phyloP scores from a whole-genome alignment of 1,284 basidiomycete genomes.

The Puccinia hordei region DNA sequence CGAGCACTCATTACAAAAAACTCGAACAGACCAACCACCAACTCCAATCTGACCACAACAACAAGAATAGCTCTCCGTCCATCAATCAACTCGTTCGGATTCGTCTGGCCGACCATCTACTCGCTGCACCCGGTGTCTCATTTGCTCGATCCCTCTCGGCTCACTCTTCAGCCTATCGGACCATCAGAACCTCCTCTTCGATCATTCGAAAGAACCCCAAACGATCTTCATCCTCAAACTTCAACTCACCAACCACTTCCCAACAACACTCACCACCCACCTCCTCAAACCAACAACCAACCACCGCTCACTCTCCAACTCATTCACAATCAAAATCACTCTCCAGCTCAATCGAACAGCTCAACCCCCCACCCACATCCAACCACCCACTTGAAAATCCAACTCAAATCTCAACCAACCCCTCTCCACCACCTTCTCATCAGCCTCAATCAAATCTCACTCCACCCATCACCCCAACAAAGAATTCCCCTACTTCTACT shows the following conservation, averaged over 20 bases:
- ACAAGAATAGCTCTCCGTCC: too few species aligned
- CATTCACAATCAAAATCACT: neutral
- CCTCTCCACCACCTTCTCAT: neutral
- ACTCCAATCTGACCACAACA: too few species aligned
- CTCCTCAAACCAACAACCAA: too few species aligned
- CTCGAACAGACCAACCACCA: too few species aligned
- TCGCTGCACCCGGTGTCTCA: slow-evolving; percentile 28
- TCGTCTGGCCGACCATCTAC: slow-evolving; percentile 31
- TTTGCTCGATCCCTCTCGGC: neutral
- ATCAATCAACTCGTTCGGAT: neutral
- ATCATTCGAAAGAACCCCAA: neutral
- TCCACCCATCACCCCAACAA: slow-evolving; percentile 53
- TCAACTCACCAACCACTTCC: too few species aligned
- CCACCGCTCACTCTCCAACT: neutral
- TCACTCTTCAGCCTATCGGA: slow-evolving; percentile 2
- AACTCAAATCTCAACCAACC: neutral
- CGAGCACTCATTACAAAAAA: too few species aligned
- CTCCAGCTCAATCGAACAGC: neutral
- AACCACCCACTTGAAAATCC: neutral
- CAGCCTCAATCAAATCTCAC: slow-evolving; percentile 48
- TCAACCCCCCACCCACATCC: neutral
- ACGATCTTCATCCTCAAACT: too few species aligned
- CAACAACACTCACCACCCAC: too few species aligned
- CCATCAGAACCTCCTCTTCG: neutral
- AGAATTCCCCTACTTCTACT: slow-evolving; percentile 61